Conservation (phyloP, 1,139 yeast genomes). For the Saccharomyces hybrid region DNA sequence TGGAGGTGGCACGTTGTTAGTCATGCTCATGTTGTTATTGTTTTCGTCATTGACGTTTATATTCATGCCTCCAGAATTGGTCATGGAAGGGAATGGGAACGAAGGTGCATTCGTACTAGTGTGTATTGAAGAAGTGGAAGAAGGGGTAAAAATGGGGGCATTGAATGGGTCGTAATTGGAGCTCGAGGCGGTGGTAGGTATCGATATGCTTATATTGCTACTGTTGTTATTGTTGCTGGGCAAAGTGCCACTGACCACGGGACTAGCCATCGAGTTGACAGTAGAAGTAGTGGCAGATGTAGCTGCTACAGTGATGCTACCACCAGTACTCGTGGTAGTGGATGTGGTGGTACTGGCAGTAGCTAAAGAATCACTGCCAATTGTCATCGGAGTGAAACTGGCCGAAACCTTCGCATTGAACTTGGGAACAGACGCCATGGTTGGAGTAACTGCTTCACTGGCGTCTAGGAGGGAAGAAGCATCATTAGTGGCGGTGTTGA, state of each 20-base stretch:
- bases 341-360: slow-evolving; percentile 3
- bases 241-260: background rate
- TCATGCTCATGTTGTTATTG: slow-evolving; percentile 5
- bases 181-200: background rate
- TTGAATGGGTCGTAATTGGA: background rate
- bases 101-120: background rate
- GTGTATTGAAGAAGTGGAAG: background rate
- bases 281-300: slow-evolving; percentile 8
- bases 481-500: background rate
- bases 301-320: slow-evolving; percentile 8
- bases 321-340: slow-evolving; percentile 13
- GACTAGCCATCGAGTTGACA: background rate
- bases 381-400: slow-evolving; percentile 28
- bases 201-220: background rate
- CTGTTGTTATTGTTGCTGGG: background rate
- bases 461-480: background rate
- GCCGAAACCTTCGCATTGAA: slow-evolving; percentile 31
- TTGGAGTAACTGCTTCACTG: slow-evolving; percentile 3
- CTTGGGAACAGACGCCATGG: slow-evolving; percentile 16
- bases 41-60: background rate
- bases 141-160: background rate
- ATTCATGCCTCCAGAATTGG: background rate
- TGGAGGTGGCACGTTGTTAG: background rate
- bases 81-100: background rate
- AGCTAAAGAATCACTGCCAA: background rate